A percentile compares a stretch with the other conserved stretches of the same genome.
These are phyloP conservation scores for Pythium volutum DNA, from an alignment of 352 stramenopile genomes.

Conservation along the genomic window DNA sequence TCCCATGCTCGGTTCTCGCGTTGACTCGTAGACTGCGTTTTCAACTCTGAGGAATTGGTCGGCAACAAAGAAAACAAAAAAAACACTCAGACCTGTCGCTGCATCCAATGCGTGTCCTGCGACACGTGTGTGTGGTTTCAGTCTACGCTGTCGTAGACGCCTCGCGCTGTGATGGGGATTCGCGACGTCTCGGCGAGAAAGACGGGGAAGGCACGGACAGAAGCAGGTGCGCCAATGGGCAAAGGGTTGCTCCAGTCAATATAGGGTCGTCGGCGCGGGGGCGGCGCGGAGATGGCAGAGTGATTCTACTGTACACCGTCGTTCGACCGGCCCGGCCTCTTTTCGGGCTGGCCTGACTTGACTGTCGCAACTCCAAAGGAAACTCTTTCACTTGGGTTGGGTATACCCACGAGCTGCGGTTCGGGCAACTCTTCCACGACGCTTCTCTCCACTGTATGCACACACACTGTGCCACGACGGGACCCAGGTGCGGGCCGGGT, in stretches of 20 bases:
- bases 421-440: conserved; percentile 22
- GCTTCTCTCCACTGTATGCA: conserved; percentile 24
- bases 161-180: background rate
- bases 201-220: background rate
- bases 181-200: background rate
- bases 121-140: conserved; percentile 2
- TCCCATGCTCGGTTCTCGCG: conserved; percentile 1
- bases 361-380: conserved; percentile 14
- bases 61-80: no score
- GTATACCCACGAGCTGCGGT: conserved; percentile 1
- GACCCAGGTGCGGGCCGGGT: conserved; percentile 4
- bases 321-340: no score
- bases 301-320: background rate
- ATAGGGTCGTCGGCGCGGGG: no score
- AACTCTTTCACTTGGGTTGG: conserved; percentile 1
- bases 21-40: no score
- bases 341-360: no score
- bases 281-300: background rate
- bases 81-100: no score
- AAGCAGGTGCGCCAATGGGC: no score
- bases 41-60: no score
- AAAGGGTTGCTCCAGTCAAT: no score
- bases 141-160: conserved; percentile 17
- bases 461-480: background rate
- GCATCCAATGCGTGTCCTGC: conserved; percentile 9